Percentiles rank a stretch among this genome's conserved stretches.
Evolutionary conservation across 176 grass and related monocot genomes (phyloP).

Genomic region (Cenchrus fungigraminus): DNA sequence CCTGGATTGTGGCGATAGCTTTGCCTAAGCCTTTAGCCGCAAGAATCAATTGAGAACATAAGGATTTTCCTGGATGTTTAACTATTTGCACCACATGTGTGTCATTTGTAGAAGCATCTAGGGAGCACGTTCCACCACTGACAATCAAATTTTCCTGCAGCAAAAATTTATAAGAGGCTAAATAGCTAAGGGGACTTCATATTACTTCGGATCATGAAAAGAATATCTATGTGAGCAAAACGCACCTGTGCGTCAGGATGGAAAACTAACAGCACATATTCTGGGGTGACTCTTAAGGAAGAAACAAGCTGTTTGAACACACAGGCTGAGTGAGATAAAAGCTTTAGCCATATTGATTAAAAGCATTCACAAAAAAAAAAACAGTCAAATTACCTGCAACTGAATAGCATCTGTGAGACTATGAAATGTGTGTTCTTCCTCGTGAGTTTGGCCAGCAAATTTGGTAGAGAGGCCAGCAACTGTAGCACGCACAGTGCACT

Average conservation of each 20-base stretch:
- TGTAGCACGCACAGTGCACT: slow-evolving; percentile 82
- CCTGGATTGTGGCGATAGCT: slow-evolving; percentile 73
- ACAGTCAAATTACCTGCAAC: slow-evolving; percentile 69
- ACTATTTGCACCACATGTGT: slow-evolving; percentile 71
- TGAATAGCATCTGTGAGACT: slow-evolving; percentile 78
- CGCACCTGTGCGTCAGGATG: slow-evolving; percentile 87
- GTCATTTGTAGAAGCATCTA: slow-evolving; percentile 92
- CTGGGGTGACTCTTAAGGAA: slow-evolving; percentile 79
- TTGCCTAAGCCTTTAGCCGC: slow-evolving; percentile 73
- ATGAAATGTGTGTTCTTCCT: slow-evolving; percentile 52
- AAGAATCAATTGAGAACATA: slow-evolving; percentile 85
- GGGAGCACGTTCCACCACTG: slow-evolving; percentile 88
- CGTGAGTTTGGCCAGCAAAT: slow-evolving; percentile 39
- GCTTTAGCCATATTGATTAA: slow-evolving; percentile 10
- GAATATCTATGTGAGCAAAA: slow-evolving; percentile 19
- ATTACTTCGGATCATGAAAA: slow-evolving; percentile 31
- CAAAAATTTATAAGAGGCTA: slow-evolving; percentile 44
- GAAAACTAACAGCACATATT: slow-evolving; percentile 70
- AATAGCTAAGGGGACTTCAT: slow-evolving; percentile 28
- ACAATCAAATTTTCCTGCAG: slow-evolving; percentile 79
- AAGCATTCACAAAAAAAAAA: slow-evolving; percentile 14
- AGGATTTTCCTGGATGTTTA: slow-evolving; percentile 61
- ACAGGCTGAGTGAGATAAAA: slow-evolving; percentile 42
- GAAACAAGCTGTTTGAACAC: slow-evolving; percentile 72
- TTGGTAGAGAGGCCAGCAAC: slow-evolving; percentile 56